Percentiles rank a stretch among this genome's conserved stretches.
Conservation (phyloP, 106 monocot species). For the Acanthochlamys bracteata region DNA sequence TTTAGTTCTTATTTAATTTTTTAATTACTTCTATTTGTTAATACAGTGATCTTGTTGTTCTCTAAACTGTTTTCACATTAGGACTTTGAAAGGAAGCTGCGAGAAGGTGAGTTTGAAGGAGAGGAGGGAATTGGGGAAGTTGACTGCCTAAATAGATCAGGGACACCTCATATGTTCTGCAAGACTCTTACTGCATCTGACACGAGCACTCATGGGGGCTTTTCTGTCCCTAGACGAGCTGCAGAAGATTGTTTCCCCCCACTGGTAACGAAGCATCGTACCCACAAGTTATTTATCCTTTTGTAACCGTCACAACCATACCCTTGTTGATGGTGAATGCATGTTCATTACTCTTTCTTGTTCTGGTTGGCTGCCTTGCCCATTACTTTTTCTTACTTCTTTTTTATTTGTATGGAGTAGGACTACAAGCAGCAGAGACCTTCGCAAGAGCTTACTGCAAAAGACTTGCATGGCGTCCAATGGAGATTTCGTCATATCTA, state of each 20-base stretch:
- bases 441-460: slow-evolving; percentile 88
- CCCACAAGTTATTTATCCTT: neutral
- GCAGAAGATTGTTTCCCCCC: slow-evolving; percentile 99
- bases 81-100: slow-evolving; percentile 23
- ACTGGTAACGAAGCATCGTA: slow-evolving; percentile 35
- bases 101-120: slow-evolving; percentile 19
- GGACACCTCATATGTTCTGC: slow-evolving; percentile 91
- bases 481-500: slow-evolving; percentile 95
- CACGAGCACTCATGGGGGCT: slow-evolving; percentile 96
- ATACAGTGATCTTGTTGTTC: too few species aligned
- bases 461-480: slow-evolving; percentile 86
- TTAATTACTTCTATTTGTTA: too few species aligned
- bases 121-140: slow-evolving; percentile 22
- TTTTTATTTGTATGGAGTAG: slow-evolving; percentile 20
- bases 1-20: too few species aligned
- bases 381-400: neutral
- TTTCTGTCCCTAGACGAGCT: slow-evolving; percentile 92
- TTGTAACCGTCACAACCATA: too few species aligned
- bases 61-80: neutral
- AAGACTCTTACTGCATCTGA: slow-evolving; percentile 98
- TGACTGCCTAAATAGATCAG: slow-evolving; percentile 19
- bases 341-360: too few species aligned
- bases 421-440: slow-evolving; percentile 90
- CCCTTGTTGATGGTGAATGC: too few species aligned
- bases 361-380: too few species aligned